A percentile compares a stretch with the other conserved stretches of the same genome.
Evolutionary conservation across 495 filamentous ascomycete species (phyloP).

Genomic region (Aeminium ludgeri): DNA sequence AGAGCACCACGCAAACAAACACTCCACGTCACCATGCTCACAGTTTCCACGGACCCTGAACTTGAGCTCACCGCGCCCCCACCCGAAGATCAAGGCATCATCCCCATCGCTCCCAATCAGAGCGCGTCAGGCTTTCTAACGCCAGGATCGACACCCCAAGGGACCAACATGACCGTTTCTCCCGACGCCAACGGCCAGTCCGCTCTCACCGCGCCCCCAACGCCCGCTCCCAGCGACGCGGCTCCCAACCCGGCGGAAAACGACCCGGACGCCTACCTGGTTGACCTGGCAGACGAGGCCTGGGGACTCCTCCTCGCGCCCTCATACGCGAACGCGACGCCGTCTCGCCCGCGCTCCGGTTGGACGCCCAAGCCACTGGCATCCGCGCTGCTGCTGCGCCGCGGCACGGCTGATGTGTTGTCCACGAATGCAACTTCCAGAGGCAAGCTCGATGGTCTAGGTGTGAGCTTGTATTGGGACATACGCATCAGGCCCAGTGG

Average conservation of each 20-base stretch:
- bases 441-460: constrained; percentile 10
- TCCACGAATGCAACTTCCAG: constrained; percentile 2
- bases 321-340: constrained; percentile 46
- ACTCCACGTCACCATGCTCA: constrained; percentile 8
- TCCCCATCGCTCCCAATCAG: not conserved
- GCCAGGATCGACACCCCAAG: constrained; percentile 9
- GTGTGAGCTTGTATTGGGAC: constrained; percentile 36
- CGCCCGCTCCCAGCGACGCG: constrained; percentile 29
- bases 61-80: constrained; percentile 5
- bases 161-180: constrained; percentile 19
- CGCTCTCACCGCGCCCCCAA: constrained; percentile 35
- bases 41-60: constrained; percentile 1
- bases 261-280: constrained; percentile 56
- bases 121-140: constrained; percentile 7
- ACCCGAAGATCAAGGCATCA: not conserved
- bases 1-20: constrained; percentile 2
- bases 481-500: constrained; percentile 10
- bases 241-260: constrained; percentile 16
- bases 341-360: constrained; percentile 32
- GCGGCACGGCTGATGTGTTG: constrained; percentile 26
- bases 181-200: constrained; percentile 28
- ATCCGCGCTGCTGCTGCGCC: constrained; percentile 63
- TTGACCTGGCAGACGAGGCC: constrained; percentile 63
- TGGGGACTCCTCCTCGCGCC: constrained; percentile 62
- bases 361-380: constrained; percentile 41